phyloP scores from a whole-genome alignment of 306 rosid species.

The Citrullus mucosospermus region DNA sequence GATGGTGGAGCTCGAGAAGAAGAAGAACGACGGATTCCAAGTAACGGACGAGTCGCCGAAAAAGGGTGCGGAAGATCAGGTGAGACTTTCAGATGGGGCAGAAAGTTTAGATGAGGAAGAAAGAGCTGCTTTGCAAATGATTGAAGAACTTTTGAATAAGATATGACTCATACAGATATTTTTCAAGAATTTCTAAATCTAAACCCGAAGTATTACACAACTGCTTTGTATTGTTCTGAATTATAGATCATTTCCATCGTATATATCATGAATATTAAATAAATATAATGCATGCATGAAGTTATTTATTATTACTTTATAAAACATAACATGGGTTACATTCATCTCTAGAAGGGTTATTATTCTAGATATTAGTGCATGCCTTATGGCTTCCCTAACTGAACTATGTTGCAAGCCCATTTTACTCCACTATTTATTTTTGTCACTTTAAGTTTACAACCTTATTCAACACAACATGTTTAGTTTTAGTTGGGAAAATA shows the following conservation, averaged over 20 bases:
- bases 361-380: no score
- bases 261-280: not conserved
- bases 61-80: not conserved
- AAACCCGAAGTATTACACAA: not conserved
- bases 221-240: not conserved
- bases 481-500: no score
- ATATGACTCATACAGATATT: slow-evolving; percentile 2
- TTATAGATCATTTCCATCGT: not conserved
- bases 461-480: no score
- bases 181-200: not conserved
- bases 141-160: slow-evolving; percentile 61
- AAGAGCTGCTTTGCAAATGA: slow-evolving; percentile 52
- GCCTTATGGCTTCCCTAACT: no score
- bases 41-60: not conserved
- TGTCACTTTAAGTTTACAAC: not conserved
- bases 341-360: no score
- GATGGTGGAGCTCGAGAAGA: slow-evolving; percentile 53
- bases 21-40: not conserved
- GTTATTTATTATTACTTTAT: not conserved
- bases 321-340: not conserved
- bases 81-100: not conserved
- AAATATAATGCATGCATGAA: not conserved
- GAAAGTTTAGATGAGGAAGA: not conserved
- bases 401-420: not conserved
- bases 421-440: not conserved